These are phyloP conservation scores for Aspergillus cejpii DNA, from an alignment of 2,329 filamentous ascomycete species.

Conservation along the genomic window DNA sequence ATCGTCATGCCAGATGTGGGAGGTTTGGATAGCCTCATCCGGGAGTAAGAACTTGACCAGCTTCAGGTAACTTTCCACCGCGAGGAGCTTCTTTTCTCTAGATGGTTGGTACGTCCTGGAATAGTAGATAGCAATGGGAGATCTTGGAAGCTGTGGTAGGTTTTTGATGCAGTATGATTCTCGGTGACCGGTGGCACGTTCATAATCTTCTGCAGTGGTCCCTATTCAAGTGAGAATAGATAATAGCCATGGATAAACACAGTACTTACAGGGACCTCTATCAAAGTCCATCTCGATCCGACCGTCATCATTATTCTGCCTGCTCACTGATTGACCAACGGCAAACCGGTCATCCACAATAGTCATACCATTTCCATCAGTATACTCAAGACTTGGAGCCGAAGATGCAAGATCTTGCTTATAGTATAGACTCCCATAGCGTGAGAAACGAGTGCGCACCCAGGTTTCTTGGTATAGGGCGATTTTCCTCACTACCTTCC, in stretches of 20 bases:
- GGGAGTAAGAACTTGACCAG: conserved; percentile 1
- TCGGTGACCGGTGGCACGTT: conserved; percentile 26
- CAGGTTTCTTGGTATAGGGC: neutral
- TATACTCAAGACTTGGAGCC: neutral
- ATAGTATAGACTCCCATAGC: conserved; percentile 3
- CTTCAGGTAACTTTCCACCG: conserved; percentile 14
- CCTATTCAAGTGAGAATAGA: conserved; percentile 19
- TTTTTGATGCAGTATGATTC: conserved; percentile 24
- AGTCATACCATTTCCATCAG: neutral
- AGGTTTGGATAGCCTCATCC: conserved; percentile 22
- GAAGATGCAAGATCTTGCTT: neutral
- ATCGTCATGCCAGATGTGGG: conserved; percentile 14
- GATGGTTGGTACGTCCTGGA: conserved; percentile 5
- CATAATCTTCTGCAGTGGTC: conserved; percentile 27
- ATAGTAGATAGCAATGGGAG: conserved; percentile 1
- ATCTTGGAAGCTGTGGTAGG: conserved; percentile 1
- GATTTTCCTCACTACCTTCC: neutral
- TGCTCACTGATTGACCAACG: conserved; percentile 33
- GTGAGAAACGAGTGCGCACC: neutral
- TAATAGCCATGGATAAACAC: neutral
- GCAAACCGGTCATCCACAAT: conserved; percentile 19
- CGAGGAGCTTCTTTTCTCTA: neutral
- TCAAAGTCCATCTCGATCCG: conserved; percentile 14
- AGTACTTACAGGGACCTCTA: conserved; percentile 9
- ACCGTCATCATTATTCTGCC: conserved; percentile 27